Percentiles rank a stretch among this genome's conserved stretches.
Evolutionary conservation across 1,284 basidiomycete genomes (phyloP).

Genomic region (Sanghuangporus weigelae): DNA sequence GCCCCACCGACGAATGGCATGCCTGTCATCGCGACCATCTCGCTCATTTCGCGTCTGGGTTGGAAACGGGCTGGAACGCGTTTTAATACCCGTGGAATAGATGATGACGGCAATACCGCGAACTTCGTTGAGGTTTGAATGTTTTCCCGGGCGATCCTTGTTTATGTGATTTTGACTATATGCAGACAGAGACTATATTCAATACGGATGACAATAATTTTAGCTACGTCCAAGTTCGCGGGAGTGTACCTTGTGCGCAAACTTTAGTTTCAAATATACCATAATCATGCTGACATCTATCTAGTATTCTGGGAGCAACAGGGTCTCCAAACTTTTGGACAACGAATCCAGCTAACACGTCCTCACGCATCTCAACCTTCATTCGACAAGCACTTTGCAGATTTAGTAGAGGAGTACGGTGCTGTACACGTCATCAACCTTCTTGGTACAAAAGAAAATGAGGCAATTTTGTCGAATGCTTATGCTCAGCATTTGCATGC

Average conservation of each 20-base stretch:
- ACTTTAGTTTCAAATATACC: slow-evolving; percentile 8
- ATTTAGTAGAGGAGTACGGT: slow-evolving; percentile 80
- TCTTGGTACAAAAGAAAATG: slow-evolving; percentile 88
- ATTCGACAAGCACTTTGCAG: slow-evolving; percentile 89
- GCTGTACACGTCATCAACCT: slow-evolving; percentile 84
- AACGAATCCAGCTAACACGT: slow-evolving; percentile 89
- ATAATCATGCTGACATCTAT: not conserved
- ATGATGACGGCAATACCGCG: slow-evolving; percentile 95
- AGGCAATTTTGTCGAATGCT: slow-evolving; percentile 76
- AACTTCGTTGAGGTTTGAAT: slow-evolving; percentile 89
- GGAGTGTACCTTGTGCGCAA: slow-evolving; percentile 83
- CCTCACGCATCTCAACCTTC: slow-evolving; percentile 94
- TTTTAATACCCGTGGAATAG: slow-evolving; percentile 95
- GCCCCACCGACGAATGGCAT: slow-evolving; percentile 66
- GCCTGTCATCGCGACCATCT: slow-evolving; percentile 63
- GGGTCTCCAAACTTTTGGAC: slow-evolving; percentile 85
- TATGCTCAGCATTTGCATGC: slow-evolving; percentile 76
- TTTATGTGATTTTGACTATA: slow-evolving; percentile 20
- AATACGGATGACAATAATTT: slow-evolving; percentile 79
- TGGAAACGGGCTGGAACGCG: slow-evolving; percentile 96
- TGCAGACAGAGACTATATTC: slow-evolving; percentile 86
- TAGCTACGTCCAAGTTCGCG: slow-evolving; percentile 91
- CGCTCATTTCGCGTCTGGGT: slow-evolving; percentile 82
- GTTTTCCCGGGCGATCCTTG: slow-evolving; percentile 8
- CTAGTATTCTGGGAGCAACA: slow-evolving; percentile 98